phyloP scores from a whole-genome alignment of 805 yeast species.

The Candida insectalens region DNA sequence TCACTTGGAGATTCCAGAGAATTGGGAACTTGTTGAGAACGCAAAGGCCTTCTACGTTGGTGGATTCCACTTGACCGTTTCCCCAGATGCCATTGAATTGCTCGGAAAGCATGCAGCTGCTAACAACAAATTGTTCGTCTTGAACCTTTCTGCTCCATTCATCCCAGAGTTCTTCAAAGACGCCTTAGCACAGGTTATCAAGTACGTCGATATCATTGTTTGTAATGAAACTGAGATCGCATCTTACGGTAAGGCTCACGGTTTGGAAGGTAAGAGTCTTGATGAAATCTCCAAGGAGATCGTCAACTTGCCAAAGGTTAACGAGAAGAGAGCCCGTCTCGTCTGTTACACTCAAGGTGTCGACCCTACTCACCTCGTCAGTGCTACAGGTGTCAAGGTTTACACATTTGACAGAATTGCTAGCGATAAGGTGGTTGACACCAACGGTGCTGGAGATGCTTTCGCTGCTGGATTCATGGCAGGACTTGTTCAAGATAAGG shows the following conservation, averaged over 20 bases:
- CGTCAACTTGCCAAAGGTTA: constrained; percentile 70
- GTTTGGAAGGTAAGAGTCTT: constrained; percentile 49
- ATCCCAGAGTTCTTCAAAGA: constrained; percentile 93
- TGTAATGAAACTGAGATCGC: constrained; percentile 98
- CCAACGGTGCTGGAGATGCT: constrained; percentile 99
- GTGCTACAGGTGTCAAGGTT: constrained; percentile 36
- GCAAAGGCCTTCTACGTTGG: constrained; percentile 88
- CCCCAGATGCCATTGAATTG: constrained; percentile 85
- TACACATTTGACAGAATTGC: constrained; percentile 69
- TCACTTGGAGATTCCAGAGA: constrained; percentile 80
- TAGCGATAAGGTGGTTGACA: constrained; percentile 63
- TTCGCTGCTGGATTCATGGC: constrained; percentile 96
- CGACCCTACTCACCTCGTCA: constrained; percentile 77
- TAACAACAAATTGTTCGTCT: constrained; percentile 36
- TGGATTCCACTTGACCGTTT: constrained; percentile 98
- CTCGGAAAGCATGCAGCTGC: constrained; percentile 79
- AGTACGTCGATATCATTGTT: constrained; percentile 84
- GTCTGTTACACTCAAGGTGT: constrained; percentile 94
- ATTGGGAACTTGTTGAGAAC: constrained; percentile 77
- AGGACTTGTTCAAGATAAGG: constrained; percentile 68
- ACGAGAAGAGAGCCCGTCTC: constrained; percentile 60
- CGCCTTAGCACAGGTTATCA: constrained; percentile 67
- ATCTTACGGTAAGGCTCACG: constrained; percentile 84
- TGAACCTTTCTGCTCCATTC: constrained; percentile 96
- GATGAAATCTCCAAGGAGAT: constrained; percentile 72